phyloP scores from a whole-genome alignment of 2,329 filamentous ascomycete species.

The Colletotrichum kahawae region DNA sequence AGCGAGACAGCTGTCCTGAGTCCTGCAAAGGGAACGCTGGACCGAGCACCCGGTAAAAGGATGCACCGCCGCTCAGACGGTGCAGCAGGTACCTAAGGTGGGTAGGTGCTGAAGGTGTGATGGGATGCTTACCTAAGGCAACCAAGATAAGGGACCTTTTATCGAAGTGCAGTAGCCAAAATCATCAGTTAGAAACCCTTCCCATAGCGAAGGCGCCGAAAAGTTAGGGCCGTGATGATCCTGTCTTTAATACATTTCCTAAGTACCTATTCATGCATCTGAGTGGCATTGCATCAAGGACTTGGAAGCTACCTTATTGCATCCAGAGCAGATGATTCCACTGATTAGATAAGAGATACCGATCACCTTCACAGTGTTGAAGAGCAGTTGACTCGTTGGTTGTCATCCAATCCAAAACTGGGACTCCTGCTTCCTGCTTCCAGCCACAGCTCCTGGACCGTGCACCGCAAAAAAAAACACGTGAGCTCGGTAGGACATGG shows the following conservation, averaged over 20 bases:
- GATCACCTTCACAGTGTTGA: background rate
- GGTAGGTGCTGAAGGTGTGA: background rate
- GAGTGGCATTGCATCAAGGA: background rate
- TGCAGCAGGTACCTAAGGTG: background rate
- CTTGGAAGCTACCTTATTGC: background rate
- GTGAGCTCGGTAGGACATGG: slow-evolving; percentile 1
- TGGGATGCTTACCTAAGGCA: background rate
- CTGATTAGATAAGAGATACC: background rate
- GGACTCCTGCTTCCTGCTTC: background rate
- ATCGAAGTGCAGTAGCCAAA: background rate
- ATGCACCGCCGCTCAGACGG: background rate
- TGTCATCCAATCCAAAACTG: background rate
- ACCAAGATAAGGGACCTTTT: background rate
- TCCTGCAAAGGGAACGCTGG: background rate
- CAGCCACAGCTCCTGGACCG: background rate
- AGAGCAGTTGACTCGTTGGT: background rate
- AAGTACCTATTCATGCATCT: background rate
- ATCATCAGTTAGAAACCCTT: background rate
- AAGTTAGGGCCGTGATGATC: background rate
- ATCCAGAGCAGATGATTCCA: background rate
- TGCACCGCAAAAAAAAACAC: background rate
- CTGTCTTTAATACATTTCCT: background rate
- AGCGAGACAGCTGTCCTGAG: slow-evolving; percentile 5
- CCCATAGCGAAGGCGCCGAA: background rate
- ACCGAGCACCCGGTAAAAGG: background rate